A percentile compares a stretch with the other conserved stretches of the same genome.
phyloP scores from a whole-genome alignment of 1,284 basidiomycete species.

The Limonomyces culmigenus region DNA sequence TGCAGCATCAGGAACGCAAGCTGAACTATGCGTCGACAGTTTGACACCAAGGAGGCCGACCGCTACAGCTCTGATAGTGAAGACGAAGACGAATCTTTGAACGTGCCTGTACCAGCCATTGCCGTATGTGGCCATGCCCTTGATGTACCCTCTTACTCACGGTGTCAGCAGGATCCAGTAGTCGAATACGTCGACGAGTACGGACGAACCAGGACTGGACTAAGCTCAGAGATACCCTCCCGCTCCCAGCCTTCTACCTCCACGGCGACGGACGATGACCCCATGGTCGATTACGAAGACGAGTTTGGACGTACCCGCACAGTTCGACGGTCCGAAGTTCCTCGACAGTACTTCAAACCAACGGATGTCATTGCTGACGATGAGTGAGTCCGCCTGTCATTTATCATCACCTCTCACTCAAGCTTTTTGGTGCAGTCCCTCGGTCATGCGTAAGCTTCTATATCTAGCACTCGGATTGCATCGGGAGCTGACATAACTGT shows the following conservation, averaged over 20 bases:
- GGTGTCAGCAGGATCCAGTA: constrained; percentile 40
- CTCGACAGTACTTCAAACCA: constrained; percentile 35
- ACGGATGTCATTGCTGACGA: constrained; percentile 14
- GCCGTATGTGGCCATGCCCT: neutral
- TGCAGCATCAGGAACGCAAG: too few species aligned
- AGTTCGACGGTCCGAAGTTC: constrained; percentile 58
- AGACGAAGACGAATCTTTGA: constrained; percentile 56
- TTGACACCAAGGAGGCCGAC: constrained; percentile 45
- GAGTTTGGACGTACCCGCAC: constrained; percentile 69
- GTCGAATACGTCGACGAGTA: constrained; percentile 81
- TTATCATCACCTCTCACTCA: constrained; percentile 4
- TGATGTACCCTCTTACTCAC: neutral
- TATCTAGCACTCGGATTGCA: neutral
- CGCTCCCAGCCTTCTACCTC: constrained; percentile 1
- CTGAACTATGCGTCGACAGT: constrained; percentile 24
- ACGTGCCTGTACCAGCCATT: constrained; percentile 22
- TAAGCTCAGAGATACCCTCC: constrained; percentile 27
- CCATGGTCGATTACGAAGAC: constrained; percentile 71
- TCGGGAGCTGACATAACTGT: neutral
- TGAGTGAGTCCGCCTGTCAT: constrained; percentile 1
- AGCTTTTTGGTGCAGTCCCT: constrained; percentile 25
- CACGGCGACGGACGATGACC: constrained; percentile 39
- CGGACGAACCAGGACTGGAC: constrained; percentile 52
- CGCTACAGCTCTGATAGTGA: constrained; percentile 51
- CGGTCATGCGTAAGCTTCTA: constrained; percentile 23